Percentiles rank a stretch among this genome's conserved stretches.
Evolutionary conservation across 495 filamentous ascomycete species (phyloP).

Genomic region (Daldinia loculata): DNA sequence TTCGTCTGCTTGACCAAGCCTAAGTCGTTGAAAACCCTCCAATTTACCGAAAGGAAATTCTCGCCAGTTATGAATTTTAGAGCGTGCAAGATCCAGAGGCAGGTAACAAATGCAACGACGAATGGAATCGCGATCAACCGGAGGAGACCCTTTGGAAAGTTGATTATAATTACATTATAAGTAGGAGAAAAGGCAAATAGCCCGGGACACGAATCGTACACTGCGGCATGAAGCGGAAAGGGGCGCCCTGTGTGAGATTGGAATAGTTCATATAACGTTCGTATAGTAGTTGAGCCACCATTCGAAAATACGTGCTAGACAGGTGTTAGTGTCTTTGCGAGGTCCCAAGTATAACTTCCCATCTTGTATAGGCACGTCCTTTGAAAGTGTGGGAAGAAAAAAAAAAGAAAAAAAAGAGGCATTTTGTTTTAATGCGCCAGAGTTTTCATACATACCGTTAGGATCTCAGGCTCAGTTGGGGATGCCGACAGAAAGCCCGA

Average conservation of each 20-base stretch:
- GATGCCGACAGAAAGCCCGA: conserved; percentile 33
- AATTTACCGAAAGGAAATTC: conserved; percentile 41
- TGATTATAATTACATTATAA: conserved; percentile 43
- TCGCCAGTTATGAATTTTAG: conserved; percentile 38
- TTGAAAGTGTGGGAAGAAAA: neutral
- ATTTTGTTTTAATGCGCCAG: neutral
- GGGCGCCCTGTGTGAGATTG: conserved; percentile 25
- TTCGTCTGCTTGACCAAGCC: conserved; percentile 46
- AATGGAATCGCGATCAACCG: conserved; percentile 42
- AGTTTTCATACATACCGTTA: conserved; percentile 37
- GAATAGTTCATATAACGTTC: conserved; percentile 38
- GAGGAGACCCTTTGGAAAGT: conserved; percentile 27
- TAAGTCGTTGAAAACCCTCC: conserved; percentile 45
- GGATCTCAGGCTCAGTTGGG: conserved; percentile 45
- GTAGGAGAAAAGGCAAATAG: conserved; percentile 40
- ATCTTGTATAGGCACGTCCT: neutral
- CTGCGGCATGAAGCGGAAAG: conserved; percentile 46
- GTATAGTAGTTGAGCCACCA: conserved; percentile 50
- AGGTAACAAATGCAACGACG: conserved; percentile 40
- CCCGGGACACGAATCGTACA: conserved; percentile 56
- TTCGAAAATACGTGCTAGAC: conserved; percentile 54
- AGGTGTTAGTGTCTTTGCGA: neutral
- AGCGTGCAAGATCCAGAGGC: conserved; percentile 44
- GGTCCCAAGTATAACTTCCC: neutral
- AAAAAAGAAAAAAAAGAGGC: neutral